Evolutionary conservation across 192 early-diverging fungal species (phyloP).

Genomic region (Endogone sp.): DNA sequence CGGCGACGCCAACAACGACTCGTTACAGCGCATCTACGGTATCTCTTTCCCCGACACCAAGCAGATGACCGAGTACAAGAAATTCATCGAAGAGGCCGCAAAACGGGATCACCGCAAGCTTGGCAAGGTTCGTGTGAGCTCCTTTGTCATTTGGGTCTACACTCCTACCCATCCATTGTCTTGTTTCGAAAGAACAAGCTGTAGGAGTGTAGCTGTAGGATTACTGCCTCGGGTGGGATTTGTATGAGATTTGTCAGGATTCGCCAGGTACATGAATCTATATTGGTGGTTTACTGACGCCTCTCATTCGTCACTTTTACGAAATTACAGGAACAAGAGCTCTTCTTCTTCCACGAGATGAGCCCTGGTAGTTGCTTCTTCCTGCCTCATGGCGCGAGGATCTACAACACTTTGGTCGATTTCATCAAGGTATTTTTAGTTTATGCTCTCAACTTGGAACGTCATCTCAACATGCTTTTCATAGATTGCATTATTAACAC

Average conservation of each 20-base stretch:
- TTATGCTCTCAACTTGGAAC: not conserved
- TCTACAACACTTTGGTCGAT: constrained; percentile 94
- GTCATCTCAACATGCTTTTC: too few species aligned
- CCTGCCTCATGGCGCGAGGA: constrained; percentile 91
- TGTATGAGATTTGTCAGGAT: too few species aligned
- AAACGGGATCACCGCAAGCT: constrained; percentile 98
- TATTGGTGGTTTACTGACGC: too few species aligned
- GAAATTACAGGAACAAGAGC: constrained; percentile 78
- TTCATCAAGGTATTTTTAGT: constrained; percentile 66
- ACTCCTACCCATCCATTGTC: not conserved
- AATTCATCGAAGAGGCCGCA: constrained; percentile 94
- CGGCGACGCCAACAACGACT: constrained; percentile 95
- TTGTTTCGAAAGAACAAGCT: not conserved
- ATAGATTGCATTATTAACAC: too few species aligned
- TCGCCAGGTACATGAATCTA: too few species aligned
- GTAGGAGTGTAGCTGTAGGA: not conserved
- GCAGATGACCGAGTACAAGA: constrained; percentile 93
- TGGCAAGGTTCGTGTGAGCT: constrained; percentile 55
- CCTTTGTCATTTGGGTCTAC: too few species aligned
- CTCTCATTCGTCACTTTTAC: not conserved
- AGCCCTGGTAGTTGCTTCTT: constrained; percentile 93
- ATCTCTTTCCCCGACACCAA: constrained; percentile 99
- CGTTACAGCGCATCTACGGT: constrained; percentile 97
- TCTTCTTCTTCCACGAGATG: constrained; percentile 97
- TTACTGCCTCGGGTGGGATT: not conserved